Percentiles rank a stretch among this genome's conserved stretches.
phyloP scores from a whole-genome alignment of 805 yeast species.

The Saturnispora bothae region DNA sequence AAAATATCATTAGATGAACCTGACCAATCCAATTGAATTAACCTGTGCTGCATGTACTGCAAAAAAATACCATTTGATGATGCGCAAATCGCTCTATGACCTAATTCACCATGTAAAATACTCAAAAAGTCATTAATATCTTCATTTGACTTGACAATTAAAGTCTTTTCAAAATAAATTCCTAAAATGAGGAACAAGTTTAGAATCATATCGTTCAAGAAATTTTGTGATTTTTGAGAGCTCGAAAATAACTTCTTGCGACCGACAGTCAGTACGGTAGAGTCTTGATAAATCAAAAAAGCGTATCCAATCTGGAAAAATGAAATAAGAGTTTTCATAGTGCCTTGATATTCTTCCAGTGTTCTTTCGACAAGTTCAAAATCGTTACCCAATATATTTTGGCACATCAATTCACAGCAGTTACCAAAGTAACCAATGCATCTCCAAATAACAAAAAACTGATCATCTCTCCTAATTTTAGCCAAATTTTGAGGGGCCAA shows the following conservation, averaged over 20 bases:
- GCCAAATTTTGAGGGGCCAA: conserved; percentile 21
- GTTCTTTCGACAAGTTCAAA: conserved; percentile 26
- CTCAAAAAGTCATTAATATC: conserved; percentile 38
- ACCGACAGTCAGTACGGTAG: conserved; percentile 28
- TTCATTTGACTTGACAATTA: conserved; percentile 16
- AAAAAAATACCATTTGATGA: conserved; percentile 53
- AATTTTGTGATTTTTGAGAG: conserved; percentile 34
- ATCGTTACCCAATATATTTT: conserved; percentile 17
- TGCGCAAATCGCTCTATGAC: conserved; percentile 60
- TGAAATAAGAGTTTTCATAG: conserved; percentile 19
- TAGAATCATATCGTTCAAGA: conserved; percentile 36
- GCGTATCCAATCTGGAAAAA: conserved; percentile 36
- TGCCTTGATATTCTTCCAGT: not conserved
- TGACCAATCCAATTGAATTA: conserved; percentile 32
- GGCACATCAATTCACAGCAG: conserved; percentile 33
- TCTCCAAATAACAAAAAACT: conserved; percentile 36
- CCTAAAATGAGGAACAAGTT: conserved; percentile 29
- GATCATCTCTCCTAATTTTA: conserved; percentile 21
- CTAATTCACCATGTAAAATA: conserved; percentile 64
- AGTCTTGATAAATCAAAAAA: conserved; percentile 44
- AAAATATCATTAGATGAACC: conserved; percentile 59
- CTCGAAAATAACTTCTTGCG: conserved; percentile 32
- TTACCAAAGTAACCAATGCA: conserved; percentile 44
- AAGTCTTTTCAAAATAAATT: conserved; percentile 27
- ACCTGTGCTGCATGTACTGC: conserved; percentile 42